These are phyloP conservation scores for Cenchrus purpureus DNA, from an alignment of 176 grass and related monocot species.

Conservation along the genomic window DNA sequence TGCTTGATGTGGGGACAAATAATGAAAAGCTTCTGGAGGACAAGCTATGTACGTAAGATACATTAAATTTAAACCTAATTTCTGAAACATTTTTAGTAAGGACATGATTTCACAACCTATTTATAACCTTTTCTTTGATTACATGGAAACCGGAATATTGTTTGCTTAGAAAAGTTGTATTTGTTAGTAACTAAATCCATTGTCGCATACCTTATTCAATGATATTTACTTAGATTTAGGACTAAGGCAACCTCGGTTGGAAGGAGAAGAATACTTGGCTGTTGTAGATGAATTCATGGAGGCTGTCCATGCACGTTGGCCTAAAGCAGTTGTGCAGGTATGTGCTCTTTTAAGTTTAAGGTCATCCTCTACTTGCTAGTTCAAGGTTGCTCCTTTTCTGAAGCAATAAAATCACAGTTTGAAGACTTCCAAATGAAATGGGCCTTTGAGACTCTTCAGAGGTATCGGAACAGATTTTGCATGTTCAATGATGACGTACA, in stretches of 20 bases:
- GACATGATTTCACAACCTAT: background rate
- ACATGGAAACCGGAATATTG: slow-evolving; percentile 21
- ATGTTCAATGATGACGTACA: slow-evolving; percentile 98
- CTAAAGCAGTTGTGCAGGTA: slow-evolving; percentile 97
- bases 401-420: slow-evolving; percentile 63
- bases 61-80: slow-evolving; percentile 34
- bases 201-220: slow-evolving; percentile 26
- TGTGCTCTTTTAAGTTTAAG: background rate
- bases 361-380: slow-evolving; percentile 12
- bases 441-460: slow-evolving; percentile 96
- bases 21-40: slow-evolving; percentile 91
- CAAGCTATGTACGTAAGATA: slow-evolving; percentile 92
- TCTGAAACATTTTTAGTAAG: slow-evolving; percentile 18
- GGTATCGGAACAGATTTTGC: slow-evolving; percentile 87
- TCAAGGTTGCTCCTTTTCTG: slow-evolving; percentile 19
- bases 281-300: slow-evolving; percentile 99
- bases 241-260: slow-evolving; percentile 88
- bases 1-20: slow-evolving; percentile 97
- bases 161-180: background rate
- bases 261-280: slow-evolving; percentile 89
- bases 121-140: slow-evolving; percentile 12
- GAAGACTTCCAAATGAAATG: slow-evolving; percentile 99
- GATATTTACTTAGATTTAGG: slow-evolving; percentile 81
- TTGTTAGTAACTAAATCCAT: slow-evolving; percentile 15
- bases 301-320: slow-evolving; percentile 88